Percentiles rank a stretch among this genome's conserved stretches.
Conservation (phyloP, 202 grass and related monocot species). For the Digitaria exilis region DNA sequence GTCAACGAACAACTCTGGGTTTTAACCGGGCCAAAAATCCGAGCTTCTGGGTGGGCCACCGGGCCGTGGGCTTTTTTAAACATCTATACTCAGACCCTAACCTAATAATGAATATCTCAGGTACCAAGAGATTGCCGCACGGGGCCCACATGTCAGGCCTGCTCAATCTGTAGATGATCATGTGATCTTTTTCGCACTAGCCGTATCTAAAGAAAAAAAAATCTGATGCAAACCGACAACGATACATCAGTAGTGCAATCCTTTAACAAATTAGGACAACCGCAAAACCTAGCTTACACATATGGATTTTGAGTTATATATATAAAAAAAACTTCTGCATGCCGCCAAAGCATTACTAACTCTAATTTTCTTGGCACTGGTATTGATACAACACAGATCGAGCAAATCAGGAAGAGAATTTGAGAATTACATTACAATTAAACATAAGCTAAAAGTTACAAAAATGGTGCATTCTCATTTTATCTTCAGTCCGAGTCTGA, state of each 20-base stretch:
- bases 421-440: constrained; percentile 4
- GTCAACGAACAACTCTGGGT: no score
- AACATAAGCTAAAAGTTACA: constrained; percentile 11
- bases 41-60: no score
- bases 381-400: constrained; percentile 7
- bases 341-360: constrained; percentile 2
- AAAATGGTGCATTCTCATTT: neutral
- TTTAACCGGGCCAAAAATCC: no score
- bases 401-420: neutral
- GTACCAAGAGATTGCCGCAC: no score
- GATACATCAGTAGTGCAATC: neutral
- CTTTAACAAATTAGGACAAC: neutral
- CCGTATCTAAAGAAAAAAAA: neutral
- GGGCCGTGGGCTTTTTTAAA: no score
- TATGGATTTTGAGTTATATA: neutral
- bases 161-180: no score
- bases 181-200: neutral
- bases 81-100: no score
- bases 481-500: constrained; percentile 70
- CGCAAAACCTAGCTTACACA: constrained; percentile 2
- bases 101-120: no score
- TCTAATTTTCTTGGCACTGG: neutral
- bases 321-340: constrained; percentile 14
- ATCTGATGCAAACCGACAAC: neutral
- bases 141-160: no score